A percentile compares a stretch with the other conserved stretches of the same genome.
These are phyloP conservation scores for Alectoria sarmentosa DNA, from an alignment of 495 filamentous ascomycete genomes.

Conservation along the genomic window DNA sequence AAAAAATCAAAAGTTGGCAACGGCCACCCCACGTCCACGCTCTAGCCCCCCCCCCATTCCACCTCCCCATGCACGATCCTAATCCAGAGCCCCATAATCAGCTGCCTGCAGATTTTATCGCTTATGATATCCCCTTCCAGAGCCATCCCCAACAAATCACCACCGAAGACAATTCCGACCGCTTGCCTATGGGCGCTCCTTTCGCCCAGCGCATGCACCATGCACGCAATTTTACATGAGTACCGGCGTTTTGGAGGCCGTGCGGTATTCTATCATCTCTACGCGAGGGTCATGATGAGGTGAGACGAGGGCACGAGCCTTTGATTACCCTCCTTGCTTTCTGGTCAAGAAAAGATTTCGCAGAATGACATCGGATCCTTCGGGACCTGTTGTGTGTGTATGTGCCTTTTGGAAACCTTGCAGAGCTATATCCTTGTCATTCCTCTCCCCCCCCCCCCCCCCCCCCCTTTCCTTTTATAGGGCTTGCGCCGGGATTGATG, in stretches of 20 bases:
- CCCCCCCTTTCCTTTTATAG: too few relatives aligned
- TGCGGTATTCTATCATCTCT: background rate
- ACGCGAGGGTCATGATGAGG: background rate
- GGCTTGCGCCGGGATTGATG: too few relatives aligned
- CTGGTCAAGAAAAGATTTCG: too few relatives aligned
- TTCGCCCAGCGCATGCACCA: background rate
- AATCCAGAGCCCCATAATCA: background rate
- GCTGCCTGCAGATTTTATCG: background rate
- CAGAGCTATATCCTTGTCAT: too few relatives aligned
- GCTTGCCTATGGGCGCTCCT: too few relatives aligned
- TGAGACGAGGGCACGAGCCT: background rate
- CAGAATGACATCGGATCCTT: too few relatives aligned
- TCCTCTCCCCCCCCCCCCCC: too few relatives aligned
- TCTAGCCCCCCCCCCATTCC: background rate
- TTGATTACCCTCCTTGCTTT: too few relatives aligned
- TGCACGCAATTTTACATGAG: constrained; percentile 9
- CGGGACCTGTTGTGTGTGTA: too few relatives aligned
- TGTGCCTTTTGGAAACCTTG: too few relatives aligned
- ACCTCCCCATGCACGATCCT: background rate
- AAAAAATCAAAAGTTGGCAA: constrained; percentile 6
- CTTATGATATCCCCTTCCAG: background rate
- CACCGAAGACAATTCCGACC: too few relatives aligned
- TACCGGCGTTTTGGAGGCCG: background rate
- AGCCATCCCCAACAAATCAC: too few relatives aligned
- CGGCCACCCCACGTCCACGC: background rate